Conservation (phyloP, 305 asterid species). For the Fraxinus latifolia region DNA sequence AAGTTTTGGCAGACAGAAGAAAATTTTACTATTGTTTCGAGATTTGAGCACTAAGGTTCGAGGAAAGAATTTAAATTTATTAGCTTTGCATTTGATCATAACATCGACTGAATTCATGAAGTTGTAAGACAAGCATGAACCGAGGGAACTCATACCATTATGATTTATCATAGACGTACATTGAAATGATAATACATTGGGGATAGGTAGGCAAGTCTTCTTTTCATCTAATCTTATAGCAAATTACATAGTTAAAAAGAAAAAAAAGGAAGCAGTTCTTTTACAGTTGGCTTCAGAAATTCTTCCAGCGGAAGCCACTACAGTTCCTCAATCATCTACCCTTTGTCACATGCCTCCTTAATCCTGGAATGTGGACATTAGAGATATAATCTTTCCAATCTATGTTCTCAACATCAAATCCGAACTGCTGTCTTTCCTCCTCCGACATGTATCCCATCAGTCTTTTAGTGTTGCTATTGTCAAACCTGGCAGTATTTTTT, state of each 20-base stretch:
- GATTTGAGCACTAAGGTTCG: neutral
- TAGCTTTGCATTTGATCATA: neutral
- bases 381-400: constrained; percentile 91
- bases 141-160: constrained; percentile 19
- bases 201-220: constrained; percentile 27
- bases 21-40: neutral
- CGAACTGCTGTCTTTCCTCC: constrained; percentile 70
- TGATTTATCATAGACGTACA: constrained; percentile 17
- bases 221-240: constrained; percentile 27
- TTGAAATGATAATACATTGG: constrained; percentile 26
- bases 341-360: constrained; percentile 91
- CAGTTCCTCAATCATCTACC: constrained; percentile 60
- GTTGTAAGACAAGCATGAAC: neutral
- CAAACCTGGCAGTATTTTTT: constrained; percentile 58
- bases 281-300: constrained; percentile 40
- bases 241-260: constrained; percentile 26
- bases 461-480: constrained; percentile 74
- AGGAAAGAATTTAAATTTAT: neutral
- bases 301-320: neutral
- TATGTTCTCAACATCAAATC: constrained; percentile 75
- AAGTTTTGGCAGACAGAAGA: neutral
- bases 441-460: constrained; percentile 73
- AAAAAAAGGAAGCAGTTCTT: constrained; percentile 25
- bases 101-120: neutral
- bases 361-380: constrained; percentile 87